Evolutionary conservation across 345 rosid species (phyloP).

Genomic region (Lepidium sativum): DNA sequence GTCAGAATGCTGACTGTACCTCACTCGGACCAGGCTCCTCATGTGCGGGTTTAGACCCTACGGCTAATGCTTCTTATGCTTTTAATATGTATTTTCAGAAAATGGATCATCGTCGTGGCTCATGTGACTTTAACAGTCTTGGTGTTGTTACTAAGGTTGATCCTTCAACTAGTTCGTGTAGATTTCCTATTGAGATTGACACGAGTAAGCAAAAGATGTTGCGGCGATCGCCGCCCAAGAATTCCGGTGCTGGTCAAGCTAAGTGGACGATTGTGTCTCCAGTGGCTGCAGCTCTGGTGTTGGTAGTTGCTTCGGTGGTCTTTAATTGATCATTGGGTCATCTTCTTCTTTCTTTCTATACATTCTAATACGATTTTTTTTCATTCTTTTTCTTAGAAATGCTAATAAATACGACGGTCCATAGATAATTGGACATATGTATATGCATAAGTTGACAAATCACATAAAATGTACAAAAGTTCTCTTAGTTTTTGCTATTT

Average conservation of each 20-base stretch:
- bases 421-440: not conserved
- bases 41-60: conserved; percentile 36
- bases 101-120: conserved; percentile 49
- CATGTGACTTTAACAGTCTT: conserved; percentile 39
- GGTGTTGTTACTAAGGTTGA: conserved; percentile 34
- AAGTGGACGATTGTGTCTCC: not conserved
- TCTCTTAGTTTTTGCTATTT: no score
- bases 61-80: conserved; percentile 63
- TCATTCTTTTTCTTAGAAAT: not conserved
- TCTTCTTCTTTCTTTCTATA: not conserved
- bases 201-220: conserved; percentile 27
- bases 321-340: not conserved
- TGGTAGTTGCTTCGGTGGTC: not conserved
- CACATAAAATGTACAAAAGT: no score
- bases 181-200: conserved; percentile 60
- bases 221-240: conserved; percentile 10
- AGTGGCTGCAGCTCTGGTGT: not conserved
- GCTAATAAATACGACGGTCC: not conserved
- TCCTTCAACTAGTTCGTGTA: conserved; percentile 47
- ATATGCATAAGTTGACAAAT: no score
- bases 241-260: not conserved
- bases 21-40: conserved; percentile 53
- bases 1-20: conserved; percentile 64
- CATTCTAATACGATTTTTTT: not conserved
- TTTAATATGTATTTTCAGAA: conserved; percentile 68